These are phyloP conservation scores for Monosporascus sp. DNA, from an alignment of 2,329 filamentous ascomycete genomes.

Conservation along the genomic window DNA sequence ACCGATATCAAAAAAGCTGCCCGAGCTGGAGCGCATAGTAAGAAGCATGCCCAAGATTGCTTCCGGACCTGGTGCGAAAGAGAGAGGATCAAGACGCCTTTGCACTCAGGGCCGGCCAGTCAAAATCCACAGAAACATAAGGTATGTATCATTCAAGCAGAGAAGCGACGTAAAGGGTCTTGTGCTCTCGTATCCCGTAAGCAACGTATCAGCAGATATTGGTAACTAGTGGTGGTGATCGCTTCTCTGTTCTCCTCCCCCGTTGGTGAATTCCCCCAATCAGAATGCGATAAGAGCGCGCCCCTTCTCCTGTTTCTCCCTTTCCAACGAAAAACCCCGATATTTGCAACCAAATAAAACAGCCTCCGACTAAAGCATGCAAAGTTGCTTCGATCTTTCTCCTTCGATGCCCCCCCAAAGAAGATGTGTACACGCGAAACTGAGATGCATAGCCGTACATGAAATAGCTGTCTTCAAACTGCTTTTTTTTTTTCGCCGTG, in stretches of 20 bases:
- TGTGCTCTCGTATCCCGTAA: neutral
- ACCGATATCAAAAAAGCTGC: no score
- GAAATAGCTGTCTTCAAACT: neutral
- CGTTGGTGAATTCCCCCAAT: neutral
- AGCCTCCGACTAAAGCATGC: neutral
- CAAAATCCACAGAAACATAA: neutral
- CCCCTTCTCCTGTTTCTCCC: neutral
- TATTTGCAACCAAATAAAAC: neutral
- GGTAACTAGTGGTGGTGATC: neutral
- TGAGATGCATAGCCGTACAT: slow-evolving; percentile 3
- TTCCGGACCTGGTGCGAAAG: no score
- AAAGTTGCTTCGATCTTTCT: neutral
- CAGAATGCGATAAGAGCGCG: neutral
- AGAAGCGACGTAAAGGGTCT: neutral
- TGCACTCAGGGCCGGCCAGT: neutral
- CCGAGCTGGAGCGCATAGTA: no score
- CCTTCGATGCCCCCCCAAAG: neutral
- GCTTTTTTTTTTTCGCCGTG: neutral
- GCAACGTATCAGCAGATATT: neutral
- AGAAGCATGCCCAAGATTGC: no score
- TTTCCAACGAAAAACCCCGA: neutral
- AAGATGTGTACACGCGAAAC: neutral
- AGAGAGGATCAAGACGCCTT: no score
- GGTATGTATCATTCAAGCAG: neutral
- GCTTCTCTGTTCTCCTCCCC: neutral